Percentiles rank a stretch among this genome's conserved stretches.
Evolutionary conservation across 345 rosid genomes (phyloP).

Genomic region (Pugionium dolabratum): DNA sequence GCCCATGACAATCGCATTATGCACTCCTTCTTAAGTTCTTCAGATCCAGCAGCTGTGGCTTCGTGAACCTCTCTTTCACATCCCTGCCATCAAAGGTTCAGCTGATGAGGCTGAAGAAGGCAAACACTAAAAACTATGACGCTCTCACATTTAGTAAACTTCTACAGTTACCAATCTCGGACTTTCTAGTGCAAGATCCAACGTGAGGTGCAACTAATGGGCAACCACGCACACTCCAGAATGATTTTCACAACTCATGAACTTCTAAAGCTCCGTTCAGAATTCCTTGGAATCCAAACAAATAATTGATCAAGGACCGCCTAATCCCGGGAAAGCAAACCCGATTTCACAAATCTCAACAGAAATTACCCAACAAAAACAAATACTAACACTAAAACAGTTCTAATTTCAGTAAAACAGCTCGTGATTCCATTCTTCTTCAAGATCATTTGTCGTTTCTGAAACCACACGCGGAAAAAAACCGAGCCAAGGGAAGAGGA

Average conservation of each 20-base stretch:
- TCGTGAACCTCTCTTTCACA: conserved; percentile 83
- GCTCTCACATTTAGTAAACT: background rate
- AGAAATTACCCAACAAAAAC: background rate
- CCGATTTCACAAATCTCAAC: conserved; percentile 14
- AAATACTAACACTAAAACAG: background rate
- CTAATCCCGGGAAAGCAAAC: background rate
- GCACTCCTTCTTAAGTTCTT: conserved; percentile 59
- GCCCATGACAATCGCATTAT: conserved; percentile 87
- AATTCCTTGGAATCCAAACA: background rate
- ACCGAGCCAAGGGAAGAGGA: background rate
- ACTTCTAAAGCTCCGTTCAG: conserved; percentile 3
- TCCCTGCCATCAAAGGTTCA: conserved; percentile 47
- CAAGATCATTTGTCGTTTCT: background rate
- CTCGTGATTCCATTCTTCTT: conserved; percentile 1
- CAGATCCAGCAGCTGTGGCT: conserved; percentile 52
- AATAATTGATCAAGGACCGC: background rate
- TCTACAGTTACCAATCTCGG: background rate
- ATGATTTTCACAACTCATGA: background rate
- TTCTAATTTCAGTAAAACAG: background rate
- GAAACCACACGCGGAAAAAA: conserved; percentile 19
- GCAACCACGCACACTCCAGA: background rate
- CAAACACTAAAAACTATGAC: background rate
- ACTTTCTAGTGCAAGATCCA: conserved; percentile 5
- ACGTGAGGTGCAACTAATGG: background rate
- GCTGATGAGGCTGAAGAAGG: background rate